Evolutionary conservation across 23 red algal genomes (phyloP).

Genomic region (Pyropia yezoensis): DNA sequence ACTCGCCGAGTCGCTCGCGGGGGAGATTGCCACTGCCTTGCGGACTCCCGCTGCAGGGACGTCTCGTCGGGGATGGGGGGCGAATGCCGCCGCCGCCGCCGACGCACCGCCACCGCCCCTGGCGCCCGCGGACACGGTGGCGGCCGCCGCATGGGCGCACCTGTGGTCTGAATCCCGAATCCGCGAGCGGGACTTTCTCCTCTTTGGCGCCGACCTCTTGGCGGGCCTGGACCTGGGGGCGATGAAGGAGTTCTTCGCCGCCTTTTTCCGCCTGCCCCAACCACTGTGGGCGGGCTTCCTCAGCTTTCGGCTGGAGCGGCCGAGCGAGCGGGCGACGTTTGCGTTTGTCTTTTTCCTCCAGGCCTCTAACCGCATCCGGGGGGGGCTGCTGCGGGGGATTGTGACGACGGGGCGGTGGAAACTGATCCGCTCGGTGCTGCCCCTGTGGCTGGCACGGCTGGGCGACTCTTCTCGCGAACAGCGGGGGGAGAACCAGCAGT

Average conservation of each 20-base stretch:
- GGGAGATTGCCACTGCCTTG: not conserved
- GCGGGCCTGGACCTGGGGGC: conserved; percentile 17
- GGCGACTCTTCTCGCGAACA: too few species aligned
- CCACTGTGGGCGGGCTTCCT: conserved; percentile 48
- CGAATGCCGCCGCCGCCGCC: not conserved
- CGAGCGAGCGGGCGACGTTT: conserved; percentile 33
- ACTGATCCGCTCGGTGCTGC: conserved; percentile 31
- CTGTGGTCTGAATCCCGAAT: conserved; percentile 25
- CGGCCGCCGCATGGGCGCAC: conserved; percentile 20
- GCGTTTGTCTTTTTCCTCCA: conserved; percentile 39
- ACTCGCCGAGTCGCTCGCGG: conserved; percentile 4
- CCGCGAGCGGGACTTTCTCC: conserved; percentile 53
- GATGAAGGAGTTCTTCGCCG: conserved; percentile 46
- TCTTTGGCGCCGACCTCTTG: conserved; percentile 68
- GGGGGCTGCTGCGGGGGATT: conserved; percentile 11
- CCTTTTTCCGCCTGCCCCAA: conserved; percentile 62
- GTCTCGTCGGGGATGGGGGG: too few species aligned
- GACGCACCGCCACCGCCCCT: not conserved
- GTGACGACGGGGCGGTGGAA: conserved; percentile 25
- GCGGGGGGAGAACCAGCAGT: too few species aligned
- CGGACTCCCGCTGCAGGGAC: too few species aligned
- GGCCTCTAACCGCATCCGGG: conserved; percentile 4
- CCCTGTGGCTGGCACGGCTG: conserved; percentile 8
- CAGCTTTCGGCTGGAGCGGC: conserved; percentile 18
- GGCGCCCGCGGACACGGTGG: not conserved